Evolutionary conservation across 352 stramenopile genomes (phyloP).

Genomic region (Pythium dissotocum): DNA sequence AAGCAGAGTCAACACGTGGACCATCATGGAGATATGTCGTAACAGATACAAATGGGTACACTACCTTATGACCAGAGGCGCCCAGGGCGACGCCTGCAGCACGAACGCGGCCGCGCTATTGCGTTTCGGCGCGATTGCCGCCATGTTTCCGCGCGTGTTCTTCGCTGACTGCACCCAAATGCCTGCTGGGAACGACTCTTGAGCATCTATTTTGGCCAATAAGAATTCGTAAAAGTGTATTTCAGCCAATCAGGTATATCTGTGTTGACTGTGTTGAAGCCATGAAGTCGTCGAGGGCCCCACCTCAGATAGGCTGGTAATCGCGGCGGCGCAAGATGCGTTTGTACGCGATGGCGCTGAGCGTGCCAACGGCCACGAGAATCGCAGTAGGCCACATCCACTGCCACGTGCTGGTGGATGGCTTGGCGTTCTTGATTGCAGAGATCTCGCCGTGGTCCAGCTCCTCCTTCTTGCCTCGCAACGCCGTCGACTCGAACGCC

Average conservation of each 20-base stretch:
- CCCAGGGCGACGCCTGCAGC: conserved; percentile 56
- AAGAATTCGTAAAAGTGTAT: background rate
- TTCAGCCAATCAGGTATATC: conserved; percentile 11
- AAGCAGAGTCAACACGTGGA: background rate
- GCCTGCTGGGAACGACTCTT: background rate
- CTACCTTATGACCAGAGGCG: conserved; percentile 44
- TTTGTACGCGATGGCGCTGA: conserved; percentile 46
- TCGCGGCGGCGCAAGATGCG: conserved; percentile 42
- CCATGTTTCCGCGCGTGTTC: conserved; percentile 3
- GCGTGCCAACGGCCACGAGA: conserved; percentile 39
- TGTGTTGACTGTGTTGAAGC: conserved; percentile 1
- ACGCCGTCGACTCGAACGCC: conserved; percentile 2
- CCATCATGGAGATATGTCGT: background rate
- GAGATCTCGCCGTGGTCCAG: conserved; percentile 1
- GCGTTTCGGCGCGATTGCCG: background rate
- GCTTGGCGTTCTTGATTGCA: conserved; percentile 2
- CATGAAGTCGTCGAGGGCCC: background rate
- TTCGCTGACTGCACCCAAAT: conserved; percentile 9
- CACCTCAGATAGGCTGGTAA: conserved; percentile 33
- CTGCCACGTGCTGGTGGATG: conserved; percentile 32
- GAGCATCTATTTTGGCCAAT: too few relatives aligned
- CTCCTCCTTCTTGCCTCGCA: background rate
- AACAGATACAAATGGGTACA: background rate
- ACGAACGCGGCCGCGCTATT: conserved; percentile 45
- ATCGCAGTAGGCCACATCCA: conserved; percentile 37